Evolutionary conservation across 352 stramenopile genomes (phyloP).

Genomic region (Globisporangium takayamanum): DNA sequence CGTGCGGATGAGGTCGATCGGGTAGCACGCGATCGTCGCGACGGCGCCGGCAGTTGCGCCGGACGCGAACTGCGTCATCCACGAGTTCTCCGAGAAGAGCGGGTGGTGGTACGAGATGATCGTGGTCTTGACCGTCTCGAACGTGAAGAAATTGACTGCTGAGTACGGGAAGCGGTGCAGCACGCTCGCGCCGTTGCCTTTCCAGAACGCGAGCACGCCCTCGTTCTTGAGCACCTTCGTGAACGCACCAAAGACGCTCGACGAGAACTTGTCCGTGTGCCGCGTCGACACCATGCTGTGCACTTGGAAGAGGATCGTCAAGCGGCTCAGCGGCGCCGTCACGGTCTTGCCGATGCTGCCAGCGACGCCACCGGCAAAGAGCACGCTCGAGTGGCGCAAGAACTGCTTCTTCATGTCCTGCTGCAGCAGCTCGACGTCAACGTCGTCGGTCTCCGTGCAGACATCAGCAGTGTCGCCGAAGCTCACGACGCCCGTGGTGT

Average conservation of each 20-base stretch:
- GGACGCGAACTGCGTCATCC: constrained; percentile 71
- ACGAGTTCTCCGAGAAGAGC: constrained; percentile 62
- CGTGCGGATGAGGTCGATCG: constrained; percentile 94
- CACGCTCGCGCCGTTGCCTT: constrained; percentile 94
- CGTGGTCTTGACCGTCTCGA: constrained; percentile 87
- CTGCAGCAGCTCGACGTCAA: constrained; percentile 71
- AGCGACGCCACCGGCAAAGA: constrained; percentile 89
- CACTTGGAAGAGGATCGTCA: constrained; percentile 97
- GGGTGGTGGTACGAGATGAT: constrained; percentile 63
- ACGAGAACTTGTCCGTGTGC: constrained; percentile 80
- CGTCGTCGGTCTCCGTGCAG: constrained; percentile 73
- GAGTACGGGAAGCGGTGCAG: constrained; percentile 96
- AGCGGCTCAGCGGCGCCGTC: constrained; percentile 90
- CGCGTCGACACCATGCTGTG: constrained; percentile 92
- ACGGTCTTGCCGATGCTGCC: constrained; percentile 94
- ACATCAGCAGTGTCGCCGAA: constrained; percentile 74
- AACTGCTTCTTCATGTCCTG: constrained; percentile 64
- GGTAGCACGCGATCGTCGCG: constrained; percentile 91
- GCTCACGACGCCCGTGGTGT: constrained; percentile 77
- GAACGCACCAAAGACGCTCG: constrained; percentile 62
- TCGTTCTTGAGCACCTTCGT: constrained; percentile 93
- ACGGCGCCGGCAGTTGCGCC: constrained; percentile 63
- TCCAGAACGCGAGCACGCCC: constrained; percentile 91
- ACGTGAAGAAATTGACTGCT: constrained; percentile 96
- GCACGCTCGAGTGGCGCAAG: constrained; percentile 67